Evolutionary conservation across 768 basidiomycete genomes (phyloP).

Genomic region (Kwoniella shandongensis): DNA sequence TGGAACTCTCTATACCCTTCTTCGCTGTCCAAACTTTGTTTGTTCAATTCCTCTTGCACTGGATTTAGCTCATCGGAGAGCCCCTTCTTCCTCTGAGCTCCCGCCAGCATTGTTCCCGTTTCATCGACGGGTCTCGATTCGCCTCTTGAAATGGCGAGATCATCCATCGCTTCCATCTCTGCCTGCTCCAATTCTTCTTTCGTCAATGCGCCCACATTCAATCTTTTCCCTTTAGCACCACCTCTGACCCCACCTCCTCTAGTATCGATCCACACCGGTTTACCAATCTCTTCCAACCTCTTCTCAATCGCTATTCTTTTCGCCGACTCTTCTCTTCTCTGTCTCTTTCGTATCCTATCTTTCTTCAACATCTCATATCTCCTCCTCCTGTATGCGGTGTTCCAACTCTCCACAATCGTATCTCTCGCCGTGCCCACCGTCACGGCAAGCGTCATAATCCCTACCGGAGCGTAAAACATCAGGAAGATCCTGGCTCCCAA

Average conservation of each 20-base stretch:
- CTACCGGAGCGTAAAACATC: conserved; percentile 32
- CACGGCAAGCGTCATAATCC: conserved; percentile 56
- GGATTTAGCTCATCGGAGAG: conserved; percentile 2
- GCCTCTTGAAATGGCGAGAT: conserved; percentile 53
- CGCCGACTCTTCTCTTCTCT: conserved; percentile 28
- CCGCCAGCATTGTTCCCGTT: not conserved
- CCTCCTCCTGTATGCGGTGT: conserved; percentile 60
- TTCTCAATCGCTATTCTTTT: conserved; percentile 57
- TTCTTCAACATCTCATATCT: conserved; percentile 58
- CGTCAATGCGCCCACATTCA: conserved; percentile 66
- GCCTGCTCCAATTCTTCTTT: conserved; percentile 62
- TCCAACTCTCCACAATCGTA: conserved; percentile 71
- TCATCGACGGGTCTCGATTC: conserved; percentile 22
- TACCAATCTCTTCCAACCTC: conserved; percentile 60
- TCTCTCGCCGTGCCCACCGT: conserved; percentile 68
- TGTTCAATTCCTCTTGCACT: conserved; percentile 27
- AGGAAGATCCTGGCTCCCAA: conserved; percentile 29
- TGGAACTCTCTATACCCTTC: conserved; percentile 41
- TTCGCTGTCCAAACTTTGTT: conserved; percentile 29
- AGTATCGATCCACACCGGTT: conserved; percentile 60
- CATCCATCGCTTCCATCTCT: conserved; percentile 68
- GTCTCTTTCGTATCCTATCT: conserved; percentile 55
- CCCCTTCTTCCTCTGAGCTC: not conserved
- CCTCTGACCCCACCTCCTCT: conserved; percentile 9
- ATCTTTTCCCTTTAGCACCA: conserved; percentile 57